phyloP scores from a whole-genome alignment of 2,329 filamentous ascomycete species.

The Penicillium paneum region DNA sequence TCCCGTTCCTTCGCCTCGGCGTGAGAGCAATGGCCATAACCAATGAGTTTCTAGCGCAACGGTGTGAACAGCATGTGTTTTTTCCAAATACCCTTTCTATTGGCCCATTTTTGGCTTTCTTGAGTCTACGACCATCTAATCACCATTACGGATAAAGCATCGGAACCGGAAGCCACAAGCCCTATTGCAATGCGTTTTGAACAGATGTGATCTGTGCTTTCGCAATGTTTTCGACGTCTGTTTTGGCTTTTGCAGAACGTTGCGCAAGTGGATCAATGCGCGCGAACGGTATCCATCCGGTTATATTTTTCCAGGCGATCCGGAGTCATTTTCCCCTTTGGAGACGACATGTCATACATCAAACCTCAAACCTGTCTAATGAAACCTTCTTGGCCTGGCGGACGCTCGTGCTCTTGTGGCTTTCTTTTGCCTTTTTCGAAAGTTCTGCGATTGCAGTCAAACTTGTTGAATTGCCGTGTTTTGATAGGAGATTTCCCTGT shows the following conservation, averaged over 20 bases:
- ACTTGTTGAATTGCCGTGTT: not conserved
- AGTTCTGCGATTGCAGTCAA: not conserved
- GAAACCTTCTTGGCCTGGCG: not conserved
- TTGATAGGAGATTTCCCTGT: not conserved
- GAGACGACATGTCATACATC: not conserved
- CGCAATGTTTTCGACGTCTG: slow-evolving; percentile 1
- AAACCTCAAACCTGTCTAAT: not conserved
- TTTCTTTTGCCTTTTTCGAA: not conserved
- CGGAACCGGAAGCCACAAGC: not conserved
- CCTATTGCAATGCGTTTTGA: not conserved
- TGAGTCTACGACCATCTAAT: not conserved
- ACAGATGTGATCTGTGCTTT: not conserved
- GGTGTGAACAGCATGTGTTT: not conserved
- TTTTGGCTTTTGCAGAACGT: slow-evolving; percentile 8
- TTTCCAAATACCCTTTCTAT: not conserved
- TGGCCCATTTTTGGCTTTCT: not conserved
- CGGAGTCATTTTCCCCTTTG: slow-evolving; percentile 18
- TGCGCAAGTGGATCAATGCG: not conserved
- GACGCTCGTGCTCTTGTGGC: not conserved
- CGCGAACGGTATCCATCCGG: slow-evolving; percentile 11
- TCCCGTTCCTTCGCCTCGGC: slow-evolving; percentile 21
- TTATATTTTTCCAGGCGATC: not conserved
- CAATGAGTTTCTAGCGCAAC: slow-evolving; percentile 1
- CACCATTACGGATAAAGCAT: not conserved
- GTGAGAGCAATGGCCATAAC: slow-evolving; percentile 4